These are phyloP conservation scores for Tolypocladium amazonense DNA, from an alignment of 2,329 filamentous ascomycete species.

Conservation along the genomic window DNA sequence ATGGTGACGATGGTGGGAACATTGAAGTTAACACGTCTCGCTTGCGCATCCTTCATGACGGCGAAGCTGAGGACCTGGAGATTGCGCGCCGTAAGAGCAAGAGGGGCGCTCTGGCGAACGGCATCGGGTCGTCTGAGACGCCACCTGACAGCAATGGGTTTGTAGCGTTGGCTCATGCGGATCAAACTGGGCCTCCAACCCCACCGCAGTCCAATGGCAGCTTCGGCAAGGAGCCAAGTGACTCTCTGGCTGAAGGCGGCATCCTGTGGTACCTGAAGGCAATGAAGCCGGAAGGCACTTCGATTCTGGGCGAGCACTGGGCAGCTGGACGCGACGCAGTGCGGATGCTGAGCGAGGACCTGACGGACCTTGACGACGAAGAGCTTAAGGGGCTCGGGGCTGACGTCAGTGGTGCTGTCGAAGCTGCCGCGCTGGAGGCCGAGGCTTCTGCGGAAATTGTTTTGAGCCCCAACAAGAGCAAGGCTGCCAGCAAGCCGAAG, in stretches of 20 bases:
- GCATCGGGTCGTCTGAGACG: slow-evolving; percentile 24
- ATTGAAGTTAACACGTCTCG: slow-evolving; percentile 36
- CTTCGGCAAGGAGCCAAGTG: slow-evolving; percentile 34
- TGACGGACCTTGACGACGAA: slow-evolving; percentile 88
- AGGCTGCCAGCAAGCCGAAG: slow-evolving; percentile 13
- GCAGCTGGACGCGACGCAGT: slow-evolving; percentile 56
- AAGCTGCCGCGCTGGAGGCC: slow-evolving; percentile 14
- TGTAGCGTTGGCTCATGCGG: slow-evolving; percentile 15
- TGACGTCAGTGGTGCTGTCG: slow-evolving; percentile 35
- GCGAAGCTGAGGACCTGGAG: slow-evolving; percentile 3
- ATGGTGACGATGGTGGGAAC: slow-evolving; percentile 25
- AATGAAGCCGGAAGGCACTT: slow-evolving; percentile 73
- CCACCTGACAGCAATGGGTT: slow-evolving; percentile 40
- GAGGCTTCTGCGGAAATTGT: slow-evolving; percentile 12
- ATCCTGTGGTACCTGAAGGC: slow-evolving; percentile 79
- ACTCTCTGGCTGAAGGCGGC: slow-evolving; percentile 60
- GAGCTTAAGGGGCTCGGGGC: slow-evolving; percentile 62
- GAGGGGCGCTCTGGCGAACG: slow-evolving; percentile 8
- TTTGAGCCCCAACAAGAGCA: slow-evolving; percentile 14
- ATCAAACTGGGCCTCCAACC: slow-evolving; percentile 44
- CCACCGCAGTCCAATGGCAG: slow-evolving; percentile 56
- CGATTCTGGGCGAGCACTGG: slow-evolving; percentile 59
- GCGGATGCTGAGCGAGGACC: slow-evolving; percentile 65
- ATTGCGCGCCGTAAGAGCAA: slow-evolving; percentile 13
- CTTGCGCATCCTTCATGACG: slow-evolving; percentile 15